Percentiles rank a stretch among this genome's conserved stretches.
Evolutionary conservation across 2,329 filamentous ascomycete genomes (phyloP).

Genomic region (Esteya vermicola): DNA sequence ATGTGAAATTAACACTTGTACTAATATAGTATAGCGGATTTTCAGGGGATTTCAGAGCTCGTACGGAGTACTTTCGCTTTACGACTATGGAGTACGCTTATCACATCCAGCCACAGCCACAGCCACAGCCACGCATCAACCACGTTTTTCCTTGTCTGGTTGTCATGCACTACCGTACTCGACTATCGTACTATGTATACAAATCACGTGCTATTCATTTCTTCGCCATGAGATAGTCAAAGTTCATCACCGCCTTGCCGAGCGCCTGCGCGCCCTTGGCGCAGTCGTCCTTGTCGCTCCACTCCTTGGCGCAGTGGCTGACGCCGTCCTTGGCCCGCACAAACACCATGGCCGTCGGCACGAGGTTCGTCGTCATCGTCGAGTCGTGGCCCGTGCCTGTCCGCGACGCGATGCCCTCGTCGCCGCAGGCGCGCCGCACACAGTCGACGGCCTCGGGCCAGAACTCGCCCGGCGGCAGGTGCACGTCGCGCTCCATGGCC

Average conservation of each 20-base stretch:
- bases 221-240: not conserved
- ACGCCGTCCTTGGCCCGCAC: conserved; percentile 2
- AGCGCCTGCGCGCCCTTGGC: not conserved
- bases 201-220: too few species aligned
- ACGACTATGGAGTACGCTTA: too few species aligned
- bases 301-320: conserved; percentile 1
- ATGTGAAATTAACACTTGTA: too few species aligned
- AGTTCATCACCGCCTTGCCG: conserved; percentile 1
- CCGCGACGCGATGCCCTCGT: not conserved
- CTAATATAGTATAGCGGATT: too few species aligned
- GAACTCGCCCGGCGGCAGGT: conserved; percentile 1
- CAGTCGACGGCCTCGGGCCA: conserved; percentile 3
- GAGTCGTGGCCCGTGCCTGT: conserved; percentile 2
- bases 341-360: conserved; percentile 2
- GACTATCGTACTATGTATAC: too few species aligned
- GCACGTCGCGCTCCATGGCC: not conserved
- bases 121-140: too few species aligned
- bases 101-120: too few species aligned
- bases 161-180: too few species aligned
- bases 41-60: too few species aligned
- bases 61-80: too few species aligned
- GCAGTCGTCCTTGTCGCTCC: conserved; percentile 3
- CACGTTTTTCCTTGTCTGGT: too few species aligned
- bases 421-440: conserved; percentile 1
- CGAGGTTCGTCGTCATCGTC: conserved; percentile 1